These are phyloP conservation scores for Pyricularia sp. DNA, from an alignment of 2,329 filamentous ascomycete species.

Conservation along the genomic window DNA sequence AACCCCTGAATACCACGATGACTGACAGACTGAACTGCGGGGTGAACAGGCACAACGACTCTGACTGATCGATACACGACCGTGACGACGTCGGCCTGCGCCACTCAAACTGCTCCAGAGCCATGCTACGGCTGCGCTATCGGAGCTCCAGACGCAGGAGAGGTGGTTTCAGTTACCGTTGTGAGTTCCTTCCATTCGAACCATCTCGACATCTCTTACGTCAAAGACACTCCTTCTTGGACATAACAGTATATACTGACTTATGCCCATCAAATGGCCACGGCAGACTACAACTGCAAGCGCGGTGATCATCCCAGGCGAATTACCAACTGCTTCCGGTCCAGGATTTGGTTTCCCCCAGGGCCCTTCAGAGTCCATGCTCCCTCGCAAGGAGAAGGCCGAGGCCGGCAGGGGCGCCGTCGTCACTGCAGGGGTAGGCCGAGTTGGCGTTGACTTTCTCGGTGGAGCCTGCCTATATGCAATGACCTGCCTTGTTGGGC, in stretches of 20 bases:
- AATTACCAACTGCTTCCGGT: background rate
- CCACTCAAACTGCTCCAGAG: slow-evolving; percentile 12
- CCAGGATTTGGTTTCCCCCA: background rate
- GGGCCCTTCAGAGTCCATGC: background rate
- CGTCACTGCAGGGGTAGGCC: background rate
- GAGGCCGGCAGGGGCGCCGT: background rate
- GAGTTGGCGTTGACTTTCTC: background rate
- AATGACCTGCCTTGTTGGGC: background rate
- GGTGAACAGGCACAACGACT: slow-evolving; percentile 12
- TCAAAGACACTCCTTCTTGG: background rate
- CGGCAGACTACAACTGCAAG: background rate
- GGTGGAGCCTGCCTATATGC: background rate
- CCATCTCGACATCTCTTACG: background rate
- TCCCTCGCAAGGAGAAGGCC: background rate
- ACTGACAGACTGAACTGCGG: background rate
- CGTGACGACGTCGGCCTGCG: slow-evolving; percentile 19
- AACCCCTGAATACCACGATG: background rate
- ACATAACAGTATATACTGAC: background rate
- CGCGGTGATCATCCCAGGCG: background rate
- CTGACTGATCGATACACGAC: slow-evolving; percentile 13
- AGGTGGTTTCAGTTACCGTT: background rate
- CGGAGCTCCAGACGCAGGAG: slow-evolving; percentile 8
- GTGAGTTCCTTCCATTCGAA: background rate
- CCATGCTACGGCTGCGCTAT: slow-evolving; percentile 22
- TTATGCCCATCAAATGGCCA: background rate